Percentiles rank a stretch among this genome's conserved stretches.
Conservation (phyloP, 2,329 filamentous ascomycete genomes). For the Phyllosticta capitalensis region DNA sequence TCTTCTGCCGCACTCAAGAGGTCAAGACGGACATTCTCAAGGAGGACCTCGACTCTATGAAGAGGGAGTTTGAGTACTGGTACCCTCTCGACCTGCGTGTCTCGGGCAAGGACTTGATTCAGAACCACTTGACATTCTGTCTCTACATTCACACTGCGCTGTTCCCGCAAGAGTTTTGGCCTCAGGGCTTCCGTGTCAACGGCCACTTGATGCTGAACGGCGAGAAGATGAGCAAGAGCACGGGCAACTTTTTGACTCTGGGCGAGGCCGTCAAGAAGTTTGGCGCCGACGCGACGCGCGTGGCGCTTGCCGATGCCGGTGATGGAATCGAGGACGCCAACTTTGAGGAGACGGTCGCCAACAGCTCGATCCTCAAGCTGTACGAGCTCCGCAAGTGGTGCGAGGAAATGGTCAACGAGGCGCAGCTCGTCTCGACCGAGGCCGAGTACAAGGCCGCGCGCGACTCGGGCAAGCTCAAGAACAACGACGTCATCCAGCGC, state of each 20-base stretch:
- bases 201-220: conserved; percentile 92
- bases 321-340: conserved; percentile 94
- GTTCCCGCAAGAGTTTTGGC: conserved; percentile 84
- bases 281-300: conserved; percentile 82
- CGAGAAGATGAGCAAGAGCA: conserved; percentile 97
- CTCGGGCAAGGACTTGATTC: conserved; percentile 63
- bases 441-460: conserved; percentile 34
- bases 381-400: conserved; percentile 84
- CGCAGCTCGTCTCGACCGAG: conserved; percentile 33
- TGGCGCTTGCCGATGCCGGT: conserved; percentile 88
- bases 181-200: conserved; percentile 74
- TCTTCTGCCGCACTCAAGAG: conserved; percentile 72
- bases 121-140: conserved; percentile 93
- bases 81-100: conserved; percentile 85
- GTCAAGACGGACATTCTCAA: conserved; percentile 66
- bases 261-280: conserved; percentile 82
- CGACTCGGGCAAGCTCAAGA: conserved; percentile 37
- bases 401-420: conserved; percentile 68
- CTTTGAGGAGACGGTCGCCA: conserved; percentile 91
- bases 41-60: conserved; percentile 66
- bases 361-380: conserved; percentile 80
- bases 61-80: conserved; percentile 92
- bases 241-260: conserved; percentile 92
- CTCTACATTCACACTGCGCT: conserved; percentile 88
- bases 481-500: conserved; percentile 54